These are phyloP conservation scores for Citrus glauca DNA, from an alignment of 345 rosid genomes.

Conservation along the genomic window DNA sequence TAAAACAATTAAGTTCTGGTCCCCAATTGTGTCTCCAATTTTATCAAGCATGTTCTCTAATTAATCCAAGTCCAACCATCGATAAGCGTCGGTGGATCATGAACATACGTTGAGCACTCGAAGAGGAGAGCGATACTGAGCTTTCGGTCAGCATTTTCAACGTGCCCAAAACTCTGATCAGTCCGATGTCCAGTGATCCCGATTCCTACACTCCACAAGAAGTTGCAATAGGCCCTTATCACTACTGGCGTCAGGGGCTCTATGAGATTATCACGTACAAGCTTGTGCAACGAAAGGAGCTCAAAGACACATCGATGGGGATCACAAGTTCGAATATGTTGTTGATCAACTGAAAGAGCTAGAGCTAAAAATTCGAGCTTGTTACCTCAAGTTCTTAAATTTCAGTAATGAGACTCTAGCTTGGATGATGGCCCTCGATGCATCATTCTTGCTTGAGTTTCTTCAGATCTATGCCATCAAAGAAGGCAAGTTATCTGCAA, in stretches of 20 bases:
- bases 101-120: constrained; percentile 45
- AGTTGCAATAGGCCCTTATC: constrained; percentile 77
- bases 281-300: constrained; percentile 44
- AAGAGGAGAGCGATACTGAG: constrained; percentile 46
- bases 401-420: constrained; percentile 29
- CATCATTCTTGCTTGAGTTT: constrained; percentile 1
- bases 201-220: constrained; percentile 64
- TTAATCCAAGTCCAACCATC: constrained; percentile 21
- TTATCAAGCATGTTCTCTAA: too few species aligned
- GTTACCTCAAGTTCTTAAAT: constrained; percentile 52
- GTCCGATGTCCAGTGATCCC: constrained; percentile 30
- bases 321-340: constrained; percentile 30
- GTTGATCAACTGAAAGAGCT: constrained; percentile 36
- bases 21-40: too few species aligned
- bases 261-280: constrained; percentile 61
- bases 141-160: constrained; percentile 51
- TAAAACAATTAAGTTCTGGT: too few species aligned
- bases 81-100: constrained; percentile 63
- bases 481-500: not conserved
- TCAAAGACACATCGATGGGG: constrained; percentile 25
- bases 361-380: constrained; percentile 39
- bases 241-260: constrained; percentile 58
- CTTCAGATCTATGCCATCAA: not conserved
- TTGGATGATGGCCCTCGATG: constrained; percentile 54
- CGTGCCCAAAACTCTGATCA: constrained; percentile 48